Base-by-base conservation (phyloP, 2,329 filamentous ascomycete species). In the Botrytis hyacinthi region DNA sequence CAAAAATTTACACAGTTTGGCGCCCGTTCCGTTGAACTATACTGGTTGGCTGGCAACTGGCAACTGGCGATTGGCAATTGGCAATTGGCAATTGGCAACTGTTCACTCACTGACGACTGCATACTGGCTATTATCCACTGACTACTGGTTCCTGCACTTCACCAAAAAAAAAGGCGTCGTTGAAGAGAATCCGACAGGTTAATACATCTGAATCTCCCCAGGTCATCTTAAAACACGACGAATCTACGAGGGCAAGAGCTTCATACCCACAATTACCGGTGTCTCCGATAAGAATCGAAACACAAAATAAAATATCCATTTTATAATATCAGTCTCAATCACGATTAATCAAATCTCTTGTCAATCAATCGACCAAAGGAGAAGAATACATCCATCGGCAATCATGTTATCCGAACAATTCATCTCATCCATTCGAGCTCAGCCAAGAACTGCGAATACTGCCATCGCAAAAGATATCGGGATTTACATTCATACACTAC, bases 401-500 rank as follows among this genome's bases (percentile, higher is more conserved):
- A 73, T 63, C 71, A 91, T 91, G 89, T 80, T 90, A 71, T 86
- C 87, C 35, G 89, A 91, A 80, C 85, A 86, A 74, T 89, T 91
- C 80, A 84, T 90, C 76, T 87, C 88, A 51, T 84, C 89, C 70
- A 85, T 90, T 75, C 85, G 85, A 72, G 89, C 89, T 37, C 85
- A 87, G 63, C 88, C 86, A 6, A 82, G 90, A 73, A 83, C 87
- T 75, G 87, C 89, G 79, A 90, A 90, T 80, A 90, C 89, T 2
- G 86, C 88, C 76, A 85, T 91, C 71, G 86, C 88, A 73, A 90
- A 95, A 83, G 94, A 98, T 83, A 91, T 94, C 68, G 94, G 93
- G 78, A 94, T 98, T 80, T 96, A 97, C 83, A 83, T 93, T 73
- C 93, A 97, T 82, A 91, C 94, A 76, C 88, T 94, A 78, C 92